Percentiles rank a stretch among this genome's conserved stretches.
Conservation (phyloP, 2,329 filamentous ascomycete genomes). For the Cladosporium colombiae region DNA sequence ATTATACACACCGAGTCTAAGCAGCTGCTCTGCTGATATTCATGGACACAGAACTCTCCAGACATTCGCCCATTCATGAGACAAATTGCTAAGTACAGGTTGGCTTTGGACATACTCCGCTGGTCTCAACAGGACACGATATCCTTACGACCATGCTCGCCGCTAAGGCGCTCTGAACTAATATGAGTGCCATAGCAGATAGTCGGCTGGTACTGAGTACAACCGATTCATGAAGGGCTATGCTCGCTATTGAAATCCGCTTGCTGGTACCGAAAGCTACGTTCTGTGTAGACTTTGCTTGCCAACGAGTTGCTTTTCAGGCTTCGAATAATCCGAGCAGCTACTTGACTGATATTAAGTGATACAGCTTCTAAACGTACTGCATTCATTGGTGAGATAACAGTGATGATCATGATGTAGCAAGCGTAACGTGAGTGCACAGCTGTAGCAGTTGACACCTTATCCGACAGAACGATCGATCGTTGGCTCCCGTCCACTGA, state of each 20-base stretch:
- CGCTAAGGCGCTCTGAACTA: background rate
- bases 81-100: background rate
- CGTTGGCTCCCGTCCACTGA: background rate
- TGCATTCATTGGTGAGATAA: background rate
- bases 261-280: background rate
- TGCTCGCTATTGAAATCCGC: background rate
- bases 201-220: background rate
- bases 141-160: background rate
- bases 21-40: background rate
- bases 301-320: background rate
- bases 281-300: background rate
- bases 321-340: background rate
- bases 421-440: background rate
- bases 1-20: background rate
- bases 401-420: background rate
- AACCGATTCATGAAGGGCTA: background rate
- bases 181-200: background rate
- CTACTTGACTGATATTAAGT: background rate
- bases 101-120: background rate
- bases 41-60: background rate
- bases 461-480: background rate
- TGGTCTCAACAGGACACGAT: background rate
- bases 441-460: background rate
- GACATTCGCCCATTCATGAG: background rate
- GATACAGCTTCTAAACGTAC: background rate